Evolutionary conservation across 345 rosid species (phyloP).

Genomic region (Hypericum androsaemum): DNA sequence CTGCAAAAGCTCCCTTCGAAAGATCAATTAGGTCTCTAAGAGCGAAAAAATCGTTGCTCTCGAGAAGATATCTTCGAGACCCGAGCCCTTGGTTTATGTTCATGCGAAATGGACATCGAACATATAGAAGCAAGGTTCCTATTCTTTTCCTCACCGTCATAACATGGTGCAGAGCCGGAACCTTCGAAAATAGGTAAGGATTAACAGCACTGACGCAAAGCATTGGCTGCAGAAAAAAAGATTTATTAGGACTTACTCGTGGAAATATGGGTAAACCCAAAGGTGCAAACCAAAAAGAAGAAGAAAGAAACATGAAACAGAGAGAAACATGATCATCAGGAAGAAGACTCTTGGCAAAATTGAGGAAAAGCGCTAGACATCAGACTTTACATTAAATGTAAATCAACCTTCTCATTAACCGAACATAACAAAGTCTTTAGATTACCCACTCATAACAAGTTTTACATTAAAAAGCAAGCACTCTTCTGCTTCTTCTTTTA

Average conservation of each 20-base stretch:
- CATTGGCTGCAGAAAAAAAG: constrained; percentile 63
- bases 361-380: no score
- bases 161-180: constrained; percentile 79
- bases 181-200: constrained; percentile 77
- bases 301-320: background rate
- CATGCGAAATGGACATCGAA: constrained; percentile 85
- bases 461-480: no score
- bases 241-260: background rate
- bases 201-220: constrained; percentile 94
- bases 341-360: no score
- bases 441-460: no score
- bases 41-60: constrained; percentile 84
- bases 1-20: constrained; percentile 96
- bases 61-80: constrained; percentile 83
- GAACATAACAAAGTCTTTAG: no score
- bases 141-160: constrained; percentile 62
- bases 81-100: constrained; percentile 76
- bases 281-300: background rate
- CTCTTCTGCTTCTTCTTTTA: no score
- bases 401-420: no score
- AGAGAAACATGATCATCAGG: no score
- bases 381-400: no score
- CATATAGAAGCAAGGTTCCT: constrained; percentile 65
- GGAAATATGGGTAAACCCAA: background rate
- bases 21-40: constrained; percentile 90